phyloP scores from a whole-genome alignment of 2,329 filamentous ascomycete species.

The Aureobasidium mangrovei region DNA sequence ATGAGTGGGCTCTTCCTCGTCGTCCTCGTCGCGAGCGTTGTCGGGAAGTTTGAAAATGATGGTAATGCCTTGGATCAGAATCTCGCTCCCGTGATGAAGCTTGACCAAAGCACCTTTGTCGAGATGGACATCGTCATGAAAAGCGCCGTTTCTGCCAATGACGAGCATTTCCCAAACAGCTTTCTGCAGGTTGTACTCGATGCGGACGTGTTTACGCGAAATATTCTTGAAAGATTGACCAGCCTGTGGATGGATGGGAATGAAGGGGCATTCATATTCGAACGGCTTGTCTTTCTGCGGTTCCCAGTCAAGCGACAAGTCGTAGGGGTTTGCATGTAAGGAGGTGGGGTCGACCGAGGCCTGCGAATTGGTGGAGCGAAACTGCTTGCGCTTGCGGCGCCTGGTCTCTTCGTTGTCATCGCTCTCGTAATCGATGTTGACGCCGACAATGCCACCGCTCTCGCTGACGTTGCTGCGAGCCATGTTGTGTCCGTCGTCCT shows the following conservation, averaged over 20 bases:
- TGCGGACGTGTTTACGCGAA: constrained; percentile 64
- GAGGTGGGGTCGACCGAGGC: constrained; percentile 15
- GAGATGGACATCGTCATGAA: constrained; percentile 47
- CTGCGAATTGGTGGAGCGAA: constrained; percentile 14
- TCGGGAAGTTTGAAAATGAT: constrained; percentile 62
- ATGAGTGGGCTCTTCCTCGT: constrained; percentile 33
- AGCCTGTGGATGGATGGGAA: constrained; percentile 64
- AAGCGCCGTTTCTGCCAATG: constrained; percentile 58
- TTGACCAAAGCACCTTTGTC: constrained; percentile 46
- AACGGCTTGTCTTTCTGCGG: constrained; percentile 8
- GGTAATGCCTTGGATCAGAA: constrained; percentile 63
- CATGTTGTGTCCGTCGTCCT: constrained; percentile 6
- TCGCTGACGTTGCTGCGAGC: constrained; percentile 22
- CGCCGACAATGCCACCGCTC: constrained; percentile 22
- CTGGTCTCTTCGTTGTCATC: constrained; percentile 13
- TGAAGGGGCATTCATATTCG: constrained; percentile 32
- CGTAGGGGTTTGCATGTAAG: constrained; percentile 14
- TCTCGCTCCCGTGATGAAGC: constrained; percentile 54
- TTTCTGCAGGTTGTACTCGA: constrained; percentile 57
- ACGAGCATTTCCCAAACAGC: constrained; percentile 58
- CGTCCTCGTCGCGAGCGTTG: constrained; percentile 48
- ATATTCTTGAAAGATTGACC: constrained; percentile 61
- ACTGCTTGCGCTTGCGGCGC: constrained; percentile 28
- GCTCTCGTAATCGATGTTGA: constrained; percentile 15
- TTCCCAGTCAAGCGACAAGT: constrained; percentile 10